Percentiles rank a stretch among this genome's conserved stretches.
Evolutionary conservation across 164 flowering plant species (phyloP).

Genomic region (Tinospora cordifolia): DNA sequence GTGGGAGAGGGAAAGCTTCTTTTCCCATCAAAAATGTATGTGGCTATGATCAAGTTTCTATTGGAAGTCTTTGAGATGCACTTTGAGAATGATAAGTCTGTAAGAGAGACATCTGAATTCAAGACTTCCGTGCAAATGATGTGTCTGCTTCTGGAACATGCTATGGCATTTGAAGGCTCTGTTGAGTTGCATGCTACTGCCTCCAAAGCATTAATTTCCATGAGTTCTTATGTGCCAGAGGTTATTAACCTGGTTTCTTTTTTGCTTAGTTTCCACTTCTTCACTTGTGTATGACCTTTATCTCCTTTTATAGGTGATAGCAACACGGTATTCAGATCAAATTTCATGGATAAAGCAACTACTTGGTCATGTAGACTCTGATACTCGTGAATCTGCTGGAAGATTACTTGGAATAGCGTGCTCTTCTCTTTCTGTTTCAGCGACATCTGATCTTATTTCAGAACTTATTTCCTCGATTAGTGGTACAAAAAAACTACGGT

Average conservation of each 20-base stretch:
- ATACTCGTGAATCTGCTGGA: conserved; percentile 84
- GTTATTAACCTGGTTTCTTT: conserved; percentile 24
- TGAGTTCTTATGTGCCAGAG: conserved; percentile 70
- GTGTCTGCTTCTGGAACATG: conserved; percentile 81
- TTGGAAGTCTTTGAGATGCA: conserved; percentile 72
- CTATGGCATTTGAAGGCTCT: conserved; percentile 88
- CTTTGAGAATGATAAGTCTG: conserved; percentile 24
- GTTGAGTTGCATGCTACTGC: conserved; percentile 85
- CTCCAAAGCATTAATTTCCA: conserved; percentile 56
- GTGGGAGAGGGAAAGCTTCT: conserved; percentile 57
- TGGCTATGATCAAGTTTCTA: conserved; percentile 73
- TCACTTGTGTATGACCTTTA: conserved; percentile 13
- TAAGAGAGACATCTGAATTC: conserved; percentile 29
- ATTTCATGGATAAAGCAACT: conserved; percentile 70
- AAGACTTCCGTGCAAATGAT: conserved; percentile 44
- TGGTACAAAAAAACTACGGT: conserved; percentile 56
- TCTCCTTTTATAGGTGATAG: conserved; percentile 44
- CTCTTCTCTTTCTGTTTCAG: conserved; percentile 52
- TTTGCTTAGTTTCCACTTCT: neutral
- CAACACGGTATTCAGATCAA: conserved; percentile 59
- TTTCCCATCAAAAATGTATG: conserved; percentile 69
- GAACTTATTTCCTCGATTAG: conserved; percentile 46
- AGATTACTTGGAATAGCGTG: conserved; percentile 87
- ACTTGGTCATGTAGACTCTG: conserved; percentile 61
- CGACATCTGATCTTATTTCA: conserved; percentile 43